Evolutionary conservation across 495 filamentous ascomycete species (phyloP).

Genomic region (Cairneyella variabilis): DNA sequence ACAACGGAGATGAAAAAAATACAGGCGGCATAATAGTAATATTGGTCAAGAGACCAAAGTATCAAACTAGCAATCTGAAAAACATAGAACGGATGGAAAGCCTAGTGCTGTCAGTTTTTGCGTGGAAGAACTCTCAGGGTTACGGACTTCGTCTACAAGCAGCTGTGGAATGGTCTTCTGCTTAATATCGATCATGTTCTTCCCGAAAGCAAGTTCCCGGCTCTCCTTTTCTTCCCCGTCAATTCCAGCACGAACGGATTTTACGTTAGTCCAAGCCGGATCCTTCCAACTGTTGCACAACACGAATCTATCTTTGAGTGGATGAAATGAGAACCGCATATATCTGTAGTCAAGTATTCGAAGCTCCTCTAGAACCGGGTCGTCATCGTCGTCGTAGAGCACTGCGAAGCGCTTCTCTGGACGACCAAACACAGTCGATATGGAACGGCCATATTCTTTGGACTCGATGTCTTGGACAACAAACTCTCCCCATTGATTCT

Average conservation of each 20-base stretch:
- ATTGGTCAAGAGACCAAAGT: constrained; percentile 92
- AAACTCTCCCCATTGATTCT: constrained; percentile 96
- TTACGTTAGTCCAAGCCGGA: constrained; percentile 76
- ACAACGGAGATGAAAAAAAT: constrained; percentile 93
- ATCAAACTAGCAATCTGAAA: constrained; percentile 95
- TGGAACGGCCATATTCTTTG: constrained; percentile 68
- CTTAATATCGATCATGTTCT: constrained; percentile 85
- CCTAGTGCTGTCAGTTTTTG: constrained; percentile 41
- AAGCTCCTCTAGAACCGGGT: constrained; percentile 69
- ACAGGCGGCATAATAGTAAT: constrained; percentile 95
- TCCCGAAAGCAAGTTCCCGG: constrained; percentile 81
- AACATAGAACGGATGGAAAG: constrained; percentile 96
- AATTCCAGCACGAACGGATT: constrained; percentile 73
- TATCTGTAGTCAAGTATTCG: constrained; percentile 87
- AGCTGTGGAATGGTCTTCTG: constrained; percentile 79
- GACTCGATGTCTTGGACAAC: constrained; percentile 61
- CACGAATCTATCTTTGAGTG: constrained; percentile 80
- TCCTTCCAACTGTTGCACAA: constrained; percentile 91
- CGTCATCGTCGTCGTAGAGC: constrained; percentile 68
- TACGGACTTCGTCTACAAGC: constrained; percentile 79
- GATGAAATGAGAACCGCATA: constrained; percentile 88
- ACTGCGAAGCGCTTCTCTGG: constrained; percentile 48
- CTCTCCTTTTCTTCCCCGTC: constrained; percentile 85
- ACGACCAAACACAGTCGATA: constrained; percentile 83
- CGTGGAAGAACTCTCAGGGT: constrained; percentile 4